Evolutionary conservation across 1,284 basidiomycete species (phyloP).

Genomic region (Austropuccinia psidii): DNA sequence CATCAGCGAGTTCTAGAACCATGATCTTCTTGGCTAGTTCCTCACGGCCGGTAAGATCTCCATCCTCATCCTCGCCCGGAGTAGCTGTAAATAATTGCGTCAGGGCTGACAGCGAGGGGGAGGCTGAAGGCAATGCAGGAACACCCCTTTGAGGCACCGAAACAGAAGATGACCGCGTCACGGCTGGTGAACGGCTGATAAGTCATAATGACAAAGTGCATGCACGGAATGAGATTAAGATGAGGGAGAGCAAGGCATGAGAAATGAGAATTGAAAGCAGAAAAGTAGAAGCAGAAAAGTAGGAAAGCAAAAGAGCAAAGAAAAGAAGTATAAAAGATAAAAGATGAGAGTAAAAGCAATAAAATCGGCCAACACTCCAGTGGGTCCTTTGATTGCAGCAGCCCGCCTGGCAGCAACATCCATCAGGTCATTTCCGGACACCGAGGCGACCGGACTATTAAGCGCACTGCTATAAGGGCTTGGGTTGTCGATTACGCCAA

Average conservation of each 20-base stretch:
- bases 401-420: conserved; percentile 36
- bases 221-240: no score
- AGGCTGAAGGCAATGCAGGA: conserved; percentile 26
- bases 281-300: not conserved
- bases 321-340: not conserved
- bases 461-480: no score
- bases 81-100: conserved; percentile 20
- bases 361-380: conserved; percentile 22
- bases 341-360: not conserved
- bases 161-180: conserved; percentile 36
- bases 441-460: conserved; percentile 13
- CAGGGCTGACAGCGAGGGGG: conserved; percentile 13
- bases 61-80: conserved; percentile 31
- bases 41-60: conserved; percentile 12
- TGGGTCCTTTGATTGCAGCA: conserved; percentile 36
- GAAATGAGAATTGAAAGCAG: no score
- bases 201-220: no score
- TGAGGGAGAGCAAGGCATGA: no score
- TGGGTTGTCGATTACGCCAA: no score
- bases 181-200: conserved; percentile 24
- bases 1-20: conserved; percentile 86
- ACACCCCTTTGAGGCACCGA: conserved; percentile 15
- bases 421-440: conserved; percentile 8
- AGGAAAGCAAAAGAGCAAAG: not conserved
- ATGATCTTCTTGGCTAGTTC: conserved; percentile 47